A percentile compares a stretch with the other conserved stretches of the same genome.
These are phyloP conservation scores for Aspergillaceae sp. DNA, from an alignment of 2,329 filamentous ascomycete genomes.

Conservation along the genomic window DNA sequence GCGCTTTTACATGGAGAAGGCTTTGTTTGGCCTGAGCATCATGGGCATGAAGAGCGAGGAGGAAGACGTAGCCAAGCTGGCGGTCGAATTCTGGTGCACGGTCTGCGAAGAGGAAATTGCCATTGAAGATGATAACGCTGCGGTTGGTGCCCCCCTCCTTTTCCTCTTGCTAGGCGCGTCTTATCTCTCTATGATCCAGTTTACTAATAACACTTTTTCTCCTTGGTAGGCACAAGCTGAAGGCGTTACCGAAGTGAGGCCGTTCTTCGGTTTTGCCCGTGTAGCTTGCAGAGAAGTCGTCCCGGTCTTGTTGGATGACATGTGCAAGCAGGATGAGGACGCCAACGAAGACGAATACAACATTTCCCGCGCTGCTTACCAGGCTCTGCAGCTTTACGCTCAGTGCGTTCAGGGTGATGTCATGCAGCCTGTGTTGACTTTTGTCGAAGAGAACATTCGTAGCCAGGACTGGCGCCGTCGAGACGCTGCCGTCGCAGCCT, in stretches of 20 bases:
- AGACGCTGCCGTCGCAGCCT: constrained; percentile 92
- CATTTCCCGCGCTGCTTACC: constrained; percentile 86
- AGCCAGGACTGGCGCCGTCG: constrained; percentile 89
- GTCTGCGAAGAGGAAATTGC: constrained; percentile 97
- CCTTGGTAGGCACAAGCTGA: constrained; percentile 52
- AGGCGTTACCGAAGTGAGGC: constrained; percentile 72
- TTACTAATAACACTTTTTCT: constrained; percentile 2
- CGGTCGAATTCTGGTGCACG: constrained; percentile 99
- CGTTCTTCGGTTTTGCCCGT: constrained; percentile 91
- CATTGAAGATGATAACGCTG: constrained; percentile 93
- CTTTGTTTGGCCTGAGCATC: constrained; percentile 91
- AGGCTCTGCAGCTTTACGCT: constrained; percentile 90
- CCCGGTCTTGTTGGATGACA: constrained; percentile 75
- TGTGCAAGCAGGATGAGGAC: constrained; percentile 97
- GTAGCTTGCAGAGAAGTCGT: constrained; percentile 92
- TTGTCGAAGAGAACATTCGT: constrained; percentile 85
- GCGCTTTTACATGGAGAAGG: constrained; percentile 99
- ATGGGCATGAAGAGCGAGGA: constrained; percentile 97
- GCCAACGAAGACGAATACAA: constrained; percentile 97
- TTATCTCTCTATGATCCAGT: neutral
- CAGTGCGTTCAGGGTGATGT: constrained; percentile 81
- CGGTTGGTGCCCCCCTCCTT: constrained; percentile 42
- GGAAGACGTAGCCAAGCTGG: constrained; percentile 95
- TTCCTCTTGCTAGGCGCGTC: too few species aligned
- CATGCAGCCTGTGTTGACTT: constrained; percentile 76